Conservation (phyloP, 2,329 filamentous ascomycete genomes). For the Beauveria scarabaeidicola region DNA sequence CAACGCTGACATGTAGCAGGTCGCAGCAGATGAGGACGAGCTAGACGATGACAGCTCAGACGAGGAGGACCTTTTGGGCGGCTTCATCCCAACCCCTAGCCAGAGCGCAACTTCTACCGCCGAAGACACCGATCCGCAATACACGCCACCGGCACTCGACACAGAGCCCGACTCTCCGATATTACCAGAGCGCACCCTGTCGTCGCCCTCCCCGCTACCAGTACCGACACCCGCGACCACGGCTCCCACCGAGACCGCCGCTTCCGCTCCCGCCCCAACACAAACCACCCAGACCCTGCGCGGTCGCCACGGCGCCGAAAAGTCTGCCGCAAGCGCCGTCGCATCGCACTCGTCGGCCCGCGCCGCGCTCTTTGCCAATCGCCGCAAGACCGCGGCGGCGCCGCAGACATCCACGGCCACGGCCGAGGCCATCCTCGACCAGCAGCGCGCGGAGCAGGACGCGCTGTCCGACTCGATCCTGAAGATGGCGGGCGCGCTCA, state of each 20-base stretch:
- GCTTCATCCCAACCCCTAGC: constrained; percentile 46
- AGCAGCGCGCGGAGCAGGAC: constrained; percentile 77
- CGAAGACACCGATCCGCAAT: constrained; percentile 36
- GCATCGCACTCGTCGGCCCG: constrained; percentile 29
- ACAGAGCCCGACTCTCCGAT: constrained; percentile 27
- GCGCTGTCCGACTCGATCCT: constrained; percentile 73
- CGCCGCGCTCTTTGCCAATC: constrained; percentile 36
- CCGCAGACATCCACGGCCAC: constrained; percentile 38
- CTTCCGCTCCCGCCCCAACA: constrained; percentile 17
- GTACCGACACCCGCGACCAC: constrained; percentile 12
- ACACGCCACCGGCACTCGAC: constrained; percentile 35
- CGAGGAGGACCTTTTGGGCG: constrained; percentile 48
- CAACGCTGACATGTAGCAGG: constrained; percentile 17
- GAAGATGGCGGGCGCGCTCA: constrained; percentile 68
- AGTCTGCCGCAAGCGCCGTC: constrained; percentile 14
- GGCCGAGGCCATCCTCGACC: constrained; percentile 64
- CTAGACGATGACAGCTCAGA: constrained; percentile 38
- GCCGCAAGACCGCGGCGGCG: constrained; percentile 27
- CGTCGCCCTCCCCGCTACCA: constrained; percentile 14
- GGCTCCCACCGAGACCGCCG: constrained; percentile 1
- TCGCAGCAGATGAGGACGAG: constrained; percentile 26
- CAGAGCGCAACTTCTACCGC: constrained; percentile 39
- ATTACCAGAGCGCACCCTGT: constrained; percentile 28
- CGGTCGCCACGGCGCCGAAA: constrained; percentile 19
- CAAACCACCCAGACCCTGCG: constrained; percentile 29